A percentile compares a stretch with the other conserved stretches of the same genome.
phyloP scores from a whole-genome alignment of 352 stramenopile species.

The Globisporangium abappressorium region DNA sequence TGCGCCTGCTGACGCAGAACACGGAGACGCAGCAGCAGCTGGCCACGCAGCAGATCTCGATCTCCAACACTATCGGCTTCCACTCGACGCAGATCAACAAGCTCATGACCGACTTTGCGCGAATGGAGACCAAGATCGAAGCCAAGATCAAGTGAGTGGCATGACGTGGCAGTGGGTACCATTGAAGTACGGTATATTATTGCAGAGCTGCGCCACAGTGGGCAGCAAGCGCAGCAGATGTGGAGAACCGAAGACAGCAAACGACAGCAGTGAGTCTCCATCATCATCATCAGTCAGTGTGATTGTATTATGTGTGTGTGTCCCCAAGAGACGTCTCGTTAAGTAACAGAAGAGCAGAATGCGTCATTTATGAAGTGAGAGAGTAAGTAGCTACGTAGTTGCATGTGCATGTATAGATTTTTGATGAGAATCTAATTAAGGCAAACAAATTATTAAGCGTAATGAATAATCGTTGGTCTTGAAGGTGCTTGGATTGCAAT shows the following conservation, averaged over 20 bases:
- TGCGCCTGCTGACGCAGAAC: conserved; percentile 79
- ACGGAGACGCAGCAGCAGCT: conserved; percentile 83
- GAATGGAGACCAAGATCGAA: conserved; percentile 79
- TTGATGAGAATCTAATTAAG: not conserved
- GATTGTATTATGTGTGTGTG: not conserved
- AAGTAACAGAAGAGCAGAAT: not conserved
- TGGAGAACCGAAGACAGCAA: not conserved
- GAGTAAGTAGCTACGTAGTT: not conserved
- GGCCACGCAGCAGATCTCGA: conserved; percentile 67
- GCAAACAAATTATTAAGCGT: not conserved
- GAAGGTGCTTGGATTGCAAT: not conserved
- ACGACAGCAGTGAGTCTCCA: not conserved
- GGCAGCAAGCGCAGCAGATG: not conserved
- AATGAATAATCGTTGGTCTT: not conserved
- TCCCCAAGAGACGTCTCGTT: not conserved
- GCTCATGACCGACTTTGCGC: conserved; percentile 69
- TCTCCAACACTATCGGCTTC: conserved; percentile 57
- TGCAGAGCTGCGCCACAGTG: not conserved
- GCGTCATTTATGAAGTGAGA: not conserved
- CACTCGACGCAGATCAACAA: conserved; percentile 75
- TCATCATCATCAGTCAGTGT: not conserved
- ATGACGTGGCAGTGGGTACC: not conserved
- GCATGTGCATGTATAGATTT: conserved; percentile 9
- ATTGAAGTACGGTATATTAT: conserved; percentile 11
- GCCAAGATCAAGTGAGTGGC: conserved; percentile 28